These are phyloP conservation scores for Talaromyces thailandensis DNA, from an alignment of 495 filamentous ascomycete species.

Conservation along the genomic window DNA sequence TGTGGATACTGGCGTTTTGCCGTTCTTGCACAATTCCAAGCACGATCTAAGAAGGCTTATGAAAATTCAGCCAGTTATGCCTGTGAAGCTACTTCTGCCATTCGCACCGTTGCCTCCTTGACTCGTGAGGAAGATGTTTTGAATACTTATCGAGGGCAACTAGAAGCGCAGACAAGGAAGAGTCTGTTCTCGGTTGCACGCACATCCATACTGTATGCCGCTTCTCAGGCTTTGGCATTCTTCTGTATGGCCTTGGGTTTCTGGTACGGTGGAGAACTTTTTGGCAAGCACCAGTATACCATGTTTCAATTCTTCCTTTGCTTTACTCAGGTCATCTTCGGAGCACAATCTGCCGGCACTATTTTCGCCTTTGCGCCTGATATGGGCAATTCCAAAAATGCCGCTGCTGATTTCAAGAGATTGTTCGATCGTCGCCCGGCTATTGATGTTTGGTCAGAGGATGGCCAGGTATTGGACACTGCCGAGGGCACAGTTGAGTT, in stretches of 20 bases:
- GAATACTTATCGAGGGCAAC: constrained; percentile 56
- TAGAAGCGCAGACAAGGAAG: constrained; percentile 50
- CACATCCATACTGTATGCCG: constrained; percentile 66
- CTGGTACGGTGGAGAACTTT: constrained; percentile 82
- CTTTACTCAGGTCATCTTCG: constrained; percentile 72
- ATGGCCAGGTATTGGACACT: constrained; percentile 49
- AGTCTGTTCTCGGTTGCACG: constrained; percentile 58
- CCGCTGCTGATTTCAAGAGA: constrained; percentile 63
- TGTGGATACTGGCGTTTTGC: constrained; percentile 85
- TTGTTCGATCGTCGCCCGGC: constrained; percentile 70
- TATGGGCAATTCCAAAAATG: constrained; percentile 82
- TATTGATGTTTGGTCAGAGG: constrained; percentile 75
- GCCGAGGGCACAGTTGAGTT: constrained; percentile 69
- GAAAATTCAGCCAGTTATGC: constrained; percentile 71
- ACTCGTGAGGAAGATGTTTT: constrained; percentile 78
- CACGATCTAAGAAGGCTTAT: constrained; percentile 60
- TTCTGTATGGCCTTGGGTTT: constrained; percentile 82
- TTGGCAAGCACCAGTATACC: constrained; percentile 58
- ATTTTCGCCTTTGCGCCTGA: constrained; percentile 81
- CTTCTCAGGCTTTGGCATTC: constrained; percentile 72
- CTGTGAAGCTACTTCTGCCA: constrained; percentile 83
- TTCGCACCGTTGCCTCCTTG: constrained; percentile 86
- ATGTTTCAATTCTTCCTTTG: constrained; percentile 82
- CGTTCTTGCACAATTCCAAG: constrained; percentile 69
- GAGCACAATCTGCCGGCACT: constrained; percentile 75